Evolutionary conservation across 1,139 yeast species (phyloP).

Genomic region (Citeromyces siamensis): DNA sequence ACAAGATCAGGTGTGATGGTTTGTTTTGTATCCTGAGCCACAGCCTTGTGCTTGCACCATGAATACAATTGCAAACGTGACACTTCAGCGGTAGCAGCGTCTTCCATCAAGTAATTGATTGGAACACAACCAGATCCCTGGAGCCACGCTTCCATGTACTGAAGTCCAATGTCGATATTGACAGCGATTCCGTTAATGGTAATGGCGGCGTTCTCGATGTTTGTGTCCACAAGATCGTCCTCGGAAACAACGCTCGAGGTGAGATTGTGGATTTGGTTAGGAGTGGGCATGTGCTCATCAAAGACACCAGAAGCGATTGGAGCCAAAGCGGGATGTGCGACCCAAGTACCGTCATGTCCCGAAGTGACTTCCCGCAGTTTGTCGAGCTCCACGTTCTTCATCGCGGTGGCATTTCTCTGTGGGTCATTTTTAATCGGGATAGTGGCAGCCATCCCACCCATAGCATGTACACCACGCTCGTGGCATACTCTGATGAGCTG

Average conservation of each 20-base stretch:
- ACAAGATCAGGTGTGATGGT: slow-evolving; percentile 49
- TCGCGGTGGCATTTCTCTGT: slow-evolving; percentile 50
- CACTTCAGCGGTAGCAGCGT: slow-evolving; percentile 82
- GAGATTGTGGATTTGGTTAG: slow-evolving; percentile 55
- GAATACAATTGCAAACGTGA: slow-evolving; percentile 74
- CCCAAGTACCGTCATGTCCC: slow-evolving; percentile 79
- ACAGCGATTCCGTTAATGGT: slow-evolving; percentile 61
- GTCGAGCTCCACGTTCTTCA: slow-evolving; percentile 62
- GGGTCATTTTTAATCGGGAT: slow-evolving; percentile 65
- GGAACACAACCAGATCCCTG: slow-evolving; percentile 80
- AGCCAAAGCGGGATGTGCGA: slow-evolving; percentile 73
- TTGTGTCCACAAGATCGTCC: slow-evolving; percentile 52
- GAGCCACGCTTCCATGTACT: slow-evolving; percentile 79
- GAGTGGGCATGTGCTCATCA: slow-evolving; percentile 74
- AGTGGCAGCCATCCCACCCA: slow-evolving; percentile 84
- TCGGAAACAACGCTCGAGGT: slow-evolving; percentile 34
- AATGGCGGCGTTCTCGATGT: slow-evolving; percentile 42
- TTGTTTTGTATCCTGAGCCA: slow-evolving; percentile 43
- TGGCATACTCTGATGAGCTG: slow-evolving; percentile 61
- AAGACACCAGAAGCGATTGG: slow-evolving; percentile 65
- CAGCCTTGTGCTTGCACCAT: slow-evolving; percentile 67
- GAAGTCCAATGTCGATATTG: slow-evolving; percentile 62
- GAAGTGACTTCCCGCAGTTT: slow-evolving; percentile 64
- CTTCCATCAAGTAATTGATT: slow-evolving; percentile 77
- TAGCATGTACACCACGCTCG: slow-evolving; percentile 65